Evolutionary conservation across 352 stramenopile species (phyloP).

Genomic region (Pythium aphanidermatum): DNA sequence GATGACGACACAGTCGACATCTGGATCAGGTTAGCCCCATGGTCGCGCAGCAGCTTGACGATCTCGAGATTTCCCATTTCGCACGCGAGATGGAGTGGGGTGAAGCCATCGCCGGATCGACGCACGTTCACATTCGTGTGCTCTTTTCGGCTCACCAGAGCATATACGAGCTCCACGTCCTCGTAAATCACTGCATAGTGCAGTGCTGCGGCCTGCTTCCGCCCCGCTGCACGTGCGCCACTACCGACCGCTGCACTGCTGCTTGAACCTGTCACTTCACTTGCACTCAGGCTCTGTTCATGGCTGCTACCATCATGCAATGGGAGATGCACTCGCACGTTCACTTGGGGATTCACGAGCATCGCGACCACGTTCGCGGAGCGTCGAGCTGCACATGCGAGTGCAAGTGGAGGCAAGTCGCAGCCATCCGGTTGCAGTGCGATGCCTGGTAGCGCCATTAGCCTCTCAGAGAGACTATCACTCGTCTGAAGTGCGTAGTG

Average conservation of each 20-base stretch:
- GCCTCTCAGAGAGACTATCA: slow-evolving; percentile 24
- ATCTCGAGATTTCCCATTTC: slow-evolving; percentile 47
- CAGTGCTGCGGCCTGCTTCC: slow-evolving; percentile 47
- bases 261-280: neutral
- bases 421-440: slow-evolving; percentile 38
- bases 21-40: slow-evolving; percentile 44
- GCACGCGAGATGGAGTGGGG: slow-evolving; percentile 58
- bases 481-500: slow-evolving; percentile 58
- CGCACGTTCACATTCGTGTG: slow-evolving; percentile 53
- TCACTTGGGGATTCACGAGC: slow-evolving; percentile 43
- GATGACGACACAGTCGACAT: slow-evolving; percentile 35
- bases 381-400: slow-evolving; percentile 47
- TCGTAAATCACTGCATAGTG: slow-evolving; percentile 69
- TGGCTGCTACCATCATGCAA: slow-evolving; percentile 23
- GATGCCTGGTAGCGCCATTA: slow-evolving; percentile 28
- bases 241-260: neutral
- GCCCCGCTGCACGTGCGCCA: neutral
- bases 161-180: slow-evolving; percentile 29
- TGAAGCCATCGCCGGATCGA: slow-evolving; percentile 54
- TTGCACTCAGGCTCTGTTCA: slow-evolving; percentile 6
- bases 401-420: slow-evolving; percentile 44
- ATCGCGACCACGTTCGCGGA: slow-evolving; percentile 30
- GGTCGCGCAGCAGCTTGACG: slow-evolving; percentile 37
- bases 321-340: slow-evolving; percentile 55
- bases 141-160: slow-evolving; percentile 25